Evolutionary conservation across 768 basidiomycete genomes (phyloP).

Genomic region (Lentinula raphanica): DNA sequence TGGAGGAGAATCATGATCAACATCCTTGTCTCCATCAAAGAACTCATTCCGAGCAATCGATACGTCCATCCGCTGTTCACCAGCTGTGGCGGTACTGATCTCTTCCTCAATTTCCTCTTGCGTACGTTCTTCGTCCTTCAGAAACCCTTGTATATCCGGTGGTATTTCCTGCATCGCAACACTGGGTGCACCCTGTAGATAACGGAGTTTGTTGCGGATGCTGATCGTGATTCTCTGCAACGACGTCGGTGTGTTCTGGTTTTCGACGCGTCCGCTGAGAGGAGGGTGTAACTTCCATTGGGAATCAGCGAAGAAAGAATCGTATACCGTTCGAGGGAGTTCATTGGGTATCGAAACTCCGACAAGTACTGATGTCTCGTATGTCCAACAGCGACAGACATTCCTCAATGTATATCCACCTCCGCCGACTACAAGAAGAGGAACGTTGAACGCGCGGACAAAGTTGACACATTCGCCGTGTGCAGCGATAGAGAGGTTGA

Average conservation of each 20-base stretch:
- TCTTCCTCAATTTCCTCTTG: constrained; percentile 72
- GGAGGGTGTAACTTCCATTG: constrained; percentile 93
- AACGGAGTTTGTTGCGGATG: constrained; percentile 84
- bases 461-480: constrained; percentile 99
- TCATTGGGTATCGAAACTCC: constrained; percentile 80
- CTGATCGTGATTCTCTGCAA: constrained; percentile 84
- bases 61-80: constrained; percentile 47
- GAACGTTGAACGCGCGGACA: constrained; percentile 87
- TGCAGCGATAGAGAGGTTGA: constrained; percentile 95
- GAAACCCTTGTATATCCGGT: constrained; percentile 75
- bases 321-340: constrained; percentile 85
- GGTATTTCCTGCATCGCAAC: constrained; percentile 96
- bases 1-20: constrained; percentile 42
- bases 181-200: constrained; percentile 93
- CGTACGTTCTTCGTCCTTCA: constrained; percentile 67
- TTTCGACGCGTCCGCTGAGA: constrained; percentile 86
- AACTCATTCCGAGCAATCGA: constrained; percentile 59
- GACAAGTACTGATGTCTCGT: constrained; percentile 92
- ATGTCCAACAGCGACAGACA: constrained; percentile 98
- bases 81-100: constrained; percentile 45
- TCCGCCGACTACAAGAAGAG: constrained; percentile 87
- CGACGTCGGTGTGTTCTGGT: constrained; percentile 79
- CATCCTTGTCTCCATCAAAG: constrained; percentile 69
- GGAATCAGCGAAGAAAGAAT: constrained; percentile 87
- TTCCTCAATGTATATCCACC: constrained; percentile 97